Conservation (phyloP, 192 early-diverging fungal genomes). For the Coemansia sp. region DNA sequence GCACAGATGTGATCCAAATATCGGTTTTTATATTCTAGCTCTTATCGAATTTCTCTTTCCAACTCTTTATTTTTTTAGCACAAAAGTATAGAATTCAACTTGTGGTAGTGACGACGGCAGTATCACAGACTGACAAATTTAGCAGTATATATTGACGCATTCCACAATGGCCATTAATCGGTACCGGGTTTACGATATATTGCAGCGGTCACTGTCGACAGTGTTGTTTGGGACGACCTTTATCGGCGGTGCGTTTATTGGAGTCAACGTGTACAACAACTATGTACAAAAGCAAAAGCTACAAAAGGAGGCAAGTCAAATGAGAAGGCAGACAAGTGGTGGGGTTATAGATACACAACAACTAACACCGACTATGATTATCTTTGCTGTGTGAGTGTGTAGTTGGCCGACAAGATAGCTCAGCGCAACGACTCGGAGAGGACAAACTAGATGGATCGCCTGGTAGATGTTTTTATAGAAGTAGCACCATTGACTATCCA, state of each 20-base stretch:
- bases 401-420: neutral
- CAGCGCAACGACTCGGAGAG: neutral
- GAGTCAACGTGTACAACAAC: constrained; percentile 48
- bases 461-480: neutral
- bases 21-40: neutral
- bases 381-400: neutral
- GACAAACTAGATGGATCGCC: neutral
- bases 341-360: neutral
- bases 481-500: neutral
- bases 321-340: neutral
- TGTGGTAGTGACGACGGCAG: neutral
- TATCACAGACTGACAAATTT: neutral
- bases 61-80: neutral
- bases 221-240: constrained; percentile 35
- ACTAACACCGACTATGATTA: neutral
- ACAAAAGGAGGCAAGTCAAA: constrained; percentile 30
- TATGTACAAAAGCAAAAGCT: constrained; percentile 48
- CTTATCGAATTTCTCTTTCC: neutral
- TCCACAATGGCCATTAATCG: constrained; percentile 45
- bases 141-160: neutral
- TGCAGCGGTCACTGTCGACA: constrained; percentile 31
- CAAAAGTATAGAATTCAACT: neutral
- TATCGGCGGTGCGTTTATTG: constrained; percentile 32
- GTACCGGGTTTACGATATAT: constrained; percentile 49
- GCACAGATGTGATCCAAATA: neutral